Conservation (phyloP, 306 rosid genomes). For the Prosopis cineraria region DNA sequence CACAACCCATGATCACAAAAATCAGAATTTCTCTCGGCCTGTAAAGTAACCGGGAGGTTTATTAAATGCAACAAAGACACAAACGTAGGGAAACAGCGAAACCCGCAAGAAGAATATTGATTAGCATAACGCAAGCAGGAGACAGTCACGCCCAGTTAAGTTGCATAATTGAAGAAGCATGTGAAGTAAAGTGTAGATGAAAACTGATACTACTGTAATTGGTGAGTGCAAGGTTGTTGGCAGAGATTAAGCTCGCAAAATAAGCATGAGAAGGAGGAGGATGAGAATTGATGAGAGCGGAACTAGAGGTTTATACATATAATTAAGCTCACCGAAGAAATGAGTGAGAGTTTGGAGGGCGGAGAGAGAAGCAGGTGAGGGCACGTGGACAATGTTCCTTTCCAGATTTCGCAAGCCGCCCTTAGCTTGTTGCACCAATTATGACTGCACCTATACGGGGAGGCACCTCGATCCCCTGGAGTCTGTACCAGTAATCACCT, state of each 20-base stretch:
- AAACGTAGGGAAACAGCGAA: neutral
- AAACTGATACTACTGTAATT: too few species aligned
- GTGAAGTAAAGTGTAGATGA: too few species aligned
- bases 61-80: neutral
- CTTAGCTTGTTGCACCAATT: conserved; percentile 13
- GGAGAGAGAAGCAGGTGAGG: conserved; percentile 38
- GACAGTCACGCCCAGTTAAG: conserved; percentile 20
- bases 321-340: neutral
- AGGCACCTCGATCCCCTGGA: neutral
- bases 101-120: neutral
- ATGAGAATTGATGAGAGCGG: neutral
- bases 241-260: neutral
- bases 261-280: neutral
- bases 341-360: neutral
- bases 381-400: conserved; percentile 42
- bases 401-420: conserved; percentile 28
- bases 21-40: neutral
- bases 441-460: conserved; percentile 30
- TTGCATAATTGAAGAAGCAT: conserved; percentile 1
- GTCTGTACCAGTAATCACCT: neutral
- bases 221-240: neutral
- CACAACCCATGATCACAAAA: conserved; percentile 76
- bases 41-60: neutral
- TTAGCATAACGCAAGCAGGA: neutral
- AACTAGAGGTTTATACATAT: neutral